phyloP scores from a whole-genome alignment of 2,329 filamentous ascomycete genomes.

The Aspergillus transmontanensis region DNA sequence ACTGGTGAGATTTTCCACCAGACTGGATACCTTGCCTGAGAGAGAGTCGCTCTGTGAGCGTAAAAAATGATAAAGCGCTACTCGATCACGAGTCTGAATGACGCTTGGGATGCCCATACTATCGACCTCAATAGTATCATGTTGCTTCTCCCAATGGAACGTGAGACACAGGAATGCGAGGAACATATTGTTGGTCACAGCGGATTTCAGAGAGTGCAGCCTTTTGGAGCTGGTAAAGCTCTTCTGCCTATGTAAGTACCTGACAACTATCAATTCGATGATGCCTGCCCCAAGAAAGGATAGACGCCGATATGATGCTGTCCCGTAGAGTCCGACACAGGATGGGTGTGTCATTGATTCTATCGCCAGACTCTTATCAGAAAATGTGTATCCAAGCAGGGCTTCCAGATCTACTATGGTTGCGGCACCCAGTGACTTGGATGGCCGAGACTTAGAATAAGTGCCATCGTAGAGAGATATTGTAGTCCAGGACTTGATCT shows the following conservation, averaged over 20 bases:
- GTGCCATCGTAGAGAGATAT: conserved; percentile 7
- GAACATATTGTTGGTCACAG: not conserved
- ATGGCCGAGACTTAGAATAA: not conserved
- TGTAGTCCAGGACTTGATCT: conserved; percentile 7
- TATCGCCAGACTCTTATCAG: not conserved
- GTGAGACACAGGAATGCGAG: not conserved
- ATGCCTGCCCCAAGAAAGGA: not conserved
- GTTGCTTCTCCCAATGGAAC: not conserved
- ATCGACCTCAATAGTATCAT: not conserved
- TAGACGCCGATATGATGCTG: not conserved
- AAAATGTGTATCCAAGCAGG: not conserved
- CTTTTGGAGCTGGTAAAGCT: not conserved
- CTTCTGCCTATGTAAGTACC: not conserved
- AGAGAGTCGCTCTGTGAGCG: not conserved
- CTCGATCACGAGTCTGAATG: not conserved
- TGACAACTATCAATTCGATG: not conserved
- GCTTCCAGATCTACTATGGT: not conserved
- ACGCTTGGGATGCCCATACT: not conserved
- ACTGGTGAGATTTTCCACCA: not conserved
- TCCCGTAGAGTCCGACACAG: not conserved
- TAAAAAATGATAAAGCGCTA: not conserved
- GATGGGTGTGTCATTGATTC: not conserved
- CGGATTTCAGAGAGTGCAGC: not conserved
- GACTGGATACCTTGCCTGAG: not conserved
- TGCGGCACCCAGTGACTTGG: not conserved